phyloP scores from a whole-genome alignment of 441 rosid species.

The Mallotus repandus region DNA sequence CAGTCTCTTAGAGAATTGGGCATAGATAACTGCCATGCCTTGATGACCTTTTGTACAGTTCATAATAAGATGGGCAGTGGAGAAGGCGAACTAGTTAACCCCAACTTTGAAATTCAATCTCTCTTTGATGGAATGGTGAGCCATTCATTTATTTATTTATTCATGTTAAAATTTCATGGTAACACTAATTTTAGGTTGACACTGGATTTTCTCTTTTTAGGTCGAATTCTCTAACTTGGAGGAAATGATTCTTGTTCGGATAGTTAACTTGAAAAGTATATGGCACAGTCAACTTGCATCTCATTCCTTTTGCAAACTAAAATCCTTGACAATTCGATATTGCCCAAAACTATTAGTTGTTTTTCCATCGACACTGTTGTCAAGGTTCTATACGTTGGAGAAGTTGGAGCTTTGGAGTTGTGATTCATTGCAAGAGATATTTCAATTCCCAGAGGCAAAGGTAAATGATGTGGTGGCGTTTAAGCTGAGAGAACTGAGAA shows the following conservation, averaged over 20 bases:
- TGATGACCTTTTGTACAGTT: neutral
- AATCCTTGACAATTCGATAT: neutral
- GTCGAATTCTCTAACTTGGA: neutral
- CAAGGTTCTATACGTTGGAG: neutral
- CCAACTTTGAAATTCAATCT: no score
- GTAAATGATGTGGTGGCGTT: no score
- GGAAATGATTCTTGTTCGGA: neutral
- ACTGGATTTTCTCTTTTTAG: no score
- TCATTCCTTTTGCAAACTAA: no score
- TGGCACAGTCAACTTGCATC: neutral
- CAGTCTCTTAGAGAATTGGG: neutral
- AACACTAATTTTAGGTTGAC: no score
- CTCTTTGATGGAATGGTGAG: no score
- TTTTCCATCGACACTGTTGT: constrained; percentile 3
- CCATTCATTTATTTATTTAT: no score
- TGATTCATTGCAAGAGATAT: no score
- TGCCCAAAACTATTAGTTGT: neutral
- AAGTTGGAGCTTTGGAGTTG: neutral
- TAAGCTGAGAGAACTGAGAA: neutral
- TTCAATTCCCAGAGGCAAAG: no score
- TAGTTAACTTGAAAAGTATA: constrained; percentile 7
- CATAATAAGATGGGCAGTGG: no score
- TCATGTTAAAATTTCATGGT: no score
- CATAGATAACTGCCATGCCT: neutral
- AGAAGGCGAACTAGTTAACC: no score